phyloP scores from a whole-genome alignment of 192 early-diverging fungal species.

The Backusella mclennaniae region DNA sequence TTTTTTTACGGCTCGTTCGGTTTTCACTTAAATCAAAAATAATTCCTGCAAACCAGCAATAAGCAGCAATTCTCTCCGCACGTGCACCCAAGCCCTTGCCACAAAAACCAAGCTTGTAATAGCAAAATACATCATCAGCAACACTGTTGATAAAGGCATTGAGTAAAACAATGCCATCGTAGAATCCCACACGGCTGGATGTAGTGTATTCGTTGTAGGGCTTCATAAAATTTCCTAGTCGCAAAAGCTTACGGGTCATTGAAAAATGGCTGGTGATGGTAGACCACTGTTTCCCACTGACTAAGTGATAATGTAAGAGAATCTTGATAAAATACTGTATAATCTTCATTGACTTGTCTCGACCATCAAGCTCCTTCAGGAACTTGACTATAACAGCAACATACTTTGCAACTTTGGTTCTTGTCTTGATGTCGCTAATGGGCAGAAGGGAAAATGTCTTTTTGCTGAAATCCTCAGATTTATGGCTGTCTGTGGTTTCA shows the following conservation, averaged over 20 bases:
- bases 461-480: background rate
- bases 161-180: constrained; percentile 6
- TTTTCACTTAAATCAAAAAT: constrained; percentile 63
- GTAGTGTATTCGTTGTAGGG: constrained; percentile 53
- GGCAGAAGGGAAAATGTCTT: background rate
- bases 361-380: constrained; percentile 71
- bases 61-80: constrained; percentile 60
- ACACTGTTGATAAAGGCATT: constrained; percentile 54
- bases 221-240: constrained; percentile 69
- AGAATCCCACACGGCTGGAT: background rate
- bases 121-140: constrained; percentile 73
- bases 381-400: constrained; percentile 54
- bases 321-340: constrained; percentile 77
- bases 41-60: constrained; percentile 71
- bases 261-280: constrained; percentile 69
- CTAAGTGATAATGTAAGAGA: constrained; percentile 50
- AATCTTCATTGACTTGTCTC: constrained; percentile 82
- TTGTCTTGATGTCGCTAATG: background rate
- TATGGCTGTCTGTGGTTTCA: background rate
- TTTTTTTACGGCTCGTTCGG: constrained; percentile 30
- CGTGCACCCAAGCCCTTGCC: constrained; percentile 46
- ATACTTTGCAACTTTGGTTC: background rate
- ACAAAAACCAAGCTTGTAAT: constrained; percentile 67
- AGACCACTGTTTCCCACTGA: constrained; percentile 34
- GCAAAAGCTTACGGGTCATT: constrained; percentile 69